These are phyloP conservation scores for Neoboletus subvelutipes DNA, from an alignment of 768 basidiomycete species.

Conservation along the genomic window DNA sequence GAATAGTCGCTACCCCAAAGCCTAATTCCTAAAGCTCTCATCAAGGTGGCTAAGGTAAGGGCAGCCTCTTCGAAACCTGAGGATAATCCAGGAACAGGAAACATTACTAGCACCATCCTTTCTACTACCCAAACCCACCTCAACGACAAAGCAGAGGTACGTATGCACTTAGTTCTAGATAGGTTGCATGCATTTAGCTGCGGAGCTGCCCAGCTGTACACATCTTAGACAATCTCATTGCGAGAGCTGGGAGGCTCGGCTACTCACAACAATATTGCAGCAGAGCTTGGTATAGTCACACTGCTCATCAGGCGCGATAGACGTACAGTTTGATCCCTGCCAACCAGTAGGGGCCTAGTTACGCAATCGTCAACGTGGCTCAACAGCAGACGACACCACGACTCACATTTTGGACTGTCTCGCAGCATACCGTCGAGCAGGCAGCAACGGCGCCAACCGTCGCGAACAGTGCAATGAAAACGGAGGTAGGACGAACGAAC, in stretches of 20 bases:
- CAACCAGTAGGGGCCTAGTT: neutral
- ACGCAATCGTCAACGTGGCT: neutral
- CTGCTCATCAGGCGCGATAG: neutral
- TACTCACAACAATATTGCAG: slow-evolving; percentile 7
- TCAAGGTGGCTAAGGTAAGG: no score
- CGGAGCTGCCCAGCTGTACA: neutral
- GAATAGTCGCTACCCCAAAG: no score
- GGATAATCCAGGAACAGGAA: neutral
- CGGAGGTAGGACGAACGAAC: slow-evolving; percentile 1
- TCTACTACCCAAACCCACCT: no score
- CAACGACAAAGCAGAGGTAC: neutral
- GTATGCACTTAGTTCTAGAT: neutral
- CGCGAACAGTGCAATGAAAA: neutral
- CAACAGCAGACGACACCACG: neutral
- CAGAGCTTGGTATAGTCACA: slow-evolving; percentile 6
- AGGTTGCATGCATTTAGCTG: neutral
- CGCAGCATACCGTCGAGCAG: slow-evolving; percentile 2
- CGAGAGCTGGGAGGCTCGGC: no score
- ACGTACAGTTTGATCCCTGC: neutral
- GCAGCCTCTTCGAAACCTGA: no score
- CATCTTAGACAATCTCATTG: neutral
- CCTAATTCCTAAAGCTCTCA: no score
- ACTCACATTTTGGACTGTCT: neutral
- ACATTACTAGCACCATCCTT: neutral
- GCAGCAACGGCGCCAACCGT: no score